A percentile compares a stretch with the other conserved stretches of the same genome.
Evolutionary conservation across 768 basidiomycete genomes (phyloP).

Genomic region (Austroboletus eburneus): DNA sequence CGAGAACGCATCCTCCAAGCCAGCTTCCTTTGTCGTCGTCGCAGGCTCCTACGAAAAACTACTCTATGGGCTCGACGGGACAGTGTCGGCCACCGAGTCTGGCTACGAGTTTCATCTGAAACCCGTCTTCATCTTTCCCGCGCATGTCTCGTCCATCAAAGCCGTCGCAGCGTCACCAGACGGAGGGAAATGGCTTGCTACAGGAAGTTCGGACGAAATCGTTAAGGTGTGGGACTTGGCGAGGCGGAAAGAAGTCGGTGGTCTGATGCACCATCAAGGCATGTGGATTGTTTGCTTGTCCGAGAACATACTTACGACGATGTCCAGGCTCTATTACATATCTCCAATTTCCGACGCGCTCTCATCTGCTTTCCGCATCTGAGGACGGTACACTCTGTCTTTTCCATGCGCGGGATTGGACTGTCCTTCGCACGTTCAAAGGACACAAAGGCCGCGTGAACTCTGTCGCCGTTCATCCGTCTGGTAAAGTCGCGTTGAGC

Average conservation of each 20-base stretch:
- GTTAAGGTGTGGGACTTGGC: constrained; percentile 96
- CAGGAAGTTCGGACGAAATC: constrained; percentile 93
- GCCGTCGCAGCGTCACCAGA: constrained; percentile 82
- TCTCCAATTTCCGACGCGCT: constrained; percentile 80
- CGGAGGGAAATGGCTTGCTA: constrained; percentile 95
- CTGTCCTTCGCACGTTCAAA: constrained; percentile 78
- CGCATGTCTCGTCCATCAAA: constrained; percentile 91
- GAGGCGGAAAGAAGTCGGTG: constrained; percentile 89
- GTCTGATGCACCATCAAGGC: constrained; percentile 95
- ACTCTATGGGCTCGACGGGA: constrained; percentile 83
- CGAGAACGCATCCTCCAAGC: constrained; percentile 2
- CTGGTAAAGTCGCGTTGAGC: constrained; percentile 85
- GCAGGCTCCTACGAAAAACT: constrained; percentile 97
- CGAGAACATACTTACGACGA: background rate
- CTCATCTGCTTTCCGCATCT: constrained; percentile 86
- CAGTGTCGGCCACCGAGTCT: constrained; percentile 33
- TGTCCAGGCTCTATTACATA: constrained; percentile 83
- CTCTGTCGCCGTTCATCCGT: constrained; percentile 85
- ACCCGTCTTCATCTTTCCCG: constrained; percentile 95
- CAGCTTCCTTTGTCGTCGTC: constrained; percentile 72
- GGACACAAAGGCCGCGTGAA: constrained; percentile 96
- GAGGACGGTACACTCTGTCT: constrained; percentile 89
- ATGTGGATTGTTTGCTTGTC: constrained; percentile 10
- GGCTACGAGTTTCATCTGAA: constrained; percentile 44
- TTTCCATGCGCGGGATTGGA: constrained; percentile 94